Evolutionary conservation across 345 rosid genomes (phyloP), one percentile per base, ranked within the genome.

Genomic region (Populus ilicifolia): DNA sequence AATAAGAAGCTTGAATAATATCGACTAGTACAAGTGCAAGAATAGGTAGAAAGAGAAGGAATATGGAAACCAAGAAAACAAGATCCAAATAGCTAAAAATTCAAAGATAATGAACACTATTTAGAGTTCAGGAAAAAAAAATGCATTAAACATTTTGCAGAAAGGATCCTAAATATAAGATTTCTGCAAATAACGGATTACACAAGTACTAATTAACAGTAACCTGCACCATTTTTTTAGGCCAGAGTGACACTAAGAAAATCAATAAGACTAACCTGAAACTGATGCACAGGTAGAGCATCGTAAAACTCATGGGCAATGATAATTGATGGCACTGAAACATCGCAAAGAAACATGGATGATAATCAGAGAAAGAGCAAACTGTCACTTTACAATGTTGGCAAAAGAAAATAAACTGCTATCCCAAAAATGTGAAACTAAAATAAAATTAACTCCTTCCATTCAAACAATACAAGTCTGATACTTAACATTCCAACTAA

Each of bases 231-330:
- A 7, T 27, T 11, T 43, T 8, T 25, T 17, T 27, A 46, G 70
- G 33, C 25, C 16, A 54, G 54, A 77, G 27, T 1, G 10, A 56
- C 20, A 54, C 36, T 41, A 62, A 11, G 21, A 11, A 38, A n/a
- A 54, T 61, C 20, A 35, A 54, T 33, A 14, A 48, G 29, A 86
- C 91, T 66, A 71, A 95, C 99, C 98, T 91, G 99, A 85, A 95
- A 93, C 61, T 95, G 99, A 84, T 93, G 96, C 77, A 96, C 86
- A 27, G 99, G 97, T 77, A 95, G 89, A 72, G 98, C 99, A 85
- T 96, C 99, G 78, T 88, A 93, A 81, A 96, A 96, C 84, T 96
- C 96, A 80, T 96, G 98, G 69, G 95, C 97, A 80, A 93, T 87
- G 74, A 96, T 86, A 78, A 93, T 88, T 64, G 93, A 79, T 41